Conservation (phyloP, 75 land plant genomes). For the Sequoia sempervirens region DNA sequence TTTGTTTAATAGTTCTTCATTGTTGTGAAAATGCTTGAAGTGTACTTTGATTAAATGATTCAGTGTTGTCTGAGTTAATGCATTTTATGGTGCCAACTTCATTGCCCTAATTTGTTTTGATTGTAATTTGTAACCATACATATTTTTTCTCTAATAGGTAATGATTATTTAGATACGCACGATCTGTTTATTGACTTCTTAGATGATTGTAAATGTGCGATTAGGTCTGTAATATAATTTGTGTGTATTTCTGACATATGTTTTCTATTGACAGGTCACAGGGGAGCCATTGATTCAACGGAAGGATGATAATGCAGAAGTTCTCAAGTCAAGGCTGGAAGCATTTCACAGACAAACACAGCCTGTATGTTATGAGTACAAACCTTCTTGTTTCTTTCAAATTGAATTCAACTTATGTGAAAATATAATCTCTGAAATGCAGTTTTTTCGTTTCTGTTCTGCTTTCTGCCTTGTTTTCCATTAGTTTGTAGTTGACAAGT, state of each 20-base stretch:
- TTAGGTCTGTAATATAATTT: background rate
- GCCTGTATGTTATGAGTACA: constrained; percentile 42
- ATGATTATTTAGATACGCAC: background rate
- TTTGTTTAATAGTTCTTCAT: background rate
- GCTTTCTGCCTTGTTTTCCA: no score
- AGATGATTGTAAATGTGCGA: background rate
- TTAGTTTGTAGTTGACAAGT: no score
- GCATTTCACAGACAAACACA: constrained; percentile 89
- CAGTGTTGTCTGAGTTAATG: background rate
- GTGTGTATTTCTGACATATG: background rate
- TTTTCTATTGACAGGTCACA: constrained; percentile 49
- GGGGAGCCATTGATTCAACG: constrained; percentile 94
- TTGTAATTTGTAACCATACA: no score
- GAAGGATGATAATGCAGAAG: constrained; percentile 95
- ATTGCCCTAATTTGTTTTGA: background rate
- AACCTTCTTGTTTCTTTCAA: background rate
- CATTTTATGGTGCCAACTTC: background rate
- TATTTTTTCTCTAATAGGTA: background rate
- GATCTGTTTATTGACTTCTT: background rate
- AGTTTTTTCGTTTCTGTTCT: background rate
- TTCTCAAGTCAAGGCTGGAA: constrained; percentile 85
- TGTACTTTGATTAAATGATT: background rate
- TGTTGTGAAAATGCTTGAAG: background rate
- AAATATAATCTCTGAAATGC: background rate
- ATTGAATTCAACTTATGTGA: constrained; percentile 2